Evolutionary conservation across 495 filamentous ascomycete species (phyloP).

Genomic region (Lophiotrema nucula): DNA sequence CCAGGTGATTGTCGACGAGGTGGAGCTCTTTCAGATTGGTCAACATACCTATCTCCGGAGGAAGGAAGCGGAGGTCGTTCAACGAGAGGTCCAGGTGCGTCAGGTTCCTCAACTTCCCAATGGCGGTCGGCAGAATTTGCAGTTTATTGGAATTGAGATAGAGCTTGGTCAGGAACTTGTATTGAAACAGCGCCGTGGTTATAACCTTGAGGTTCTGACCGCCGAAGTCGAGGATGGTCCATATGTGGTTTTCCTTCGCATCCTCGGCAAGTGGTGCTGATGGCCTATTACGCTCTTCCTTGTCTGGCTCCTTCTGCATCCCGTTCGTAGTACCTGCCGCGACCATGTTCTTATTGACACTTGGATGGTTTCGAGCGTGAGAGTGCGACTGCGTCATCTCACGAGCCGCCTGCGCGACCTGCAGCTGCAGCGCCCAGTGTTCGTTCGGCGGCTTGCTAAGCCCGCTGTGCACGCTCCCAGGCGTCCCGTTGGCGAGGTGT

Average conservation of each 20-base stretch:
- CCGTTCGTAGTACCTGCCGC: conserved; percentile 63
- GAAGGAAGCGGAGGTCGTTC: conserved; percentile 79
- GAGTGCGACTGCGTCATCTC: conserved; percentile 63
- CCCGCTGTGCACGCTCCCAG: conserved; percentile 55
- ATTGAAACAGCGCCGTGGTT: conserved; percentile 69
- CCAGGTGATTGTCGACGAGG: conserved; percentile 86
- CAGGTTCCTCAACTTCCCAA: conserved; percentile 77
- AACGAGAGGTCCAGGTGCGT: conserved; percentile 80
- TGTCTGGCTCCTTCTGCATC: conserved; percentile 59
- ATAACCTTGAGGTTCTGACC: conserved; percentile 87
- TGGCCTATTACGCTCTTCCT: conserved; percentile 61
- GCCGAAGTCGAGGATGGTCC: conserved; percentile 88
- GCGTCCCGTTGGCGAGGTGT: conserved; percentile 74
- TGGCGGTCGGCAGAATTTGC: conserved; percentile 66
- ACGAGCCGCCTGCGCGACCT: conserved; percentile 69
- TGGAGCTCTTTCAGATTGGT: conserved; percentile 76
- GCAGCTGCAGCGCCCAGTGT: conserved; percentile 86
- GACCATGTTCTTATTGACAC: conserved; percentile 48
- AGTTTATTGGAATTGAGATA: conserved; percentile 92
- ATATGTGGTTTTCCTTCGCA: conserved; percentile 67
- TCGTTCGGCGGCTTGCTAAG: conserved; percentile 66
- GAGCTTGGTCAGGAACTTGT: conserved; percentile 81
- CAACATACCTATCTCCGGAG: conserved; percentile 94
- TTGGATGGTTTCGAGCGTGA: conserved; percentile 59
- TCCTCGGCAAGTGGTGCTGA: conserved; percentile 47